Evolutionary conservation across 106 monocot genomes (phyloP).

Genomic region (Cymbidium sinense): DNA sequence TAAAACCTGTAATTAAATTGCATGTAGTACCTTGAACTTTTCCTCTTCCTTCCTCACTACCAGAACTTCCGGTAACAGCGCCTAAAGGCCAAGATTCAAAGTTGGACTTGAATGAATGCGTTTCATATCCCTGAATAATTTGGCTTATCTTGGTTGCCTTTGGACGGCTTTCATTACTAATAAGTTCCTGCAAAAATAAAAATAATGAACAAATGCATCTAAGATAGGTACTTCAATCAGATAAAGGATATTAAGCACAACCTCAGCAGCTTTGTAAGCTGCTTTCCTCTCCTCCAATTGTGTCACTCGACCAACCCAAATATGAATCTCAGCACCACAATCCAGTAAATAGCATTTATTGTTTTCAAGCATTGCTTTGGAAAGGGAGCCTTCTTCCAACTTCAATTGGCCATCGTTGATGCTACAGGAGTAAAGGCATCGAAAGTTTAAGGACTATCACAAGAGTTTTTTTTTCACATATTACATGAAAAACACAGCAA

Average conservation of each 20-base stretch:
- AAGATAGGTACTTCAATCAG: neutral
- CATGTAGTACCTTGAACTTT: conserved; percentile 77
- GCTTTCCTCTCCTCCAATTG: conserved; percentile 86
- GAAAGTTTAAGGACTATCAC: neutral
- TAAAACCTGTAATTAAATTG: neutral
- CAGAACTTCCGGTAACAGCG: conserved; percentile 28
- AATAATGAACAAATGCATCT: neutral
- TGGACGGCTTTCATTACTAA: conserved; percentile 61
- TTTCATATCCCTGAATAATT: conserved; percentile 89
- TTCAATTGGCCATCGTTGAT: conserved; percentile 56
- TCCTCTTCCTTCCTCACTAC: conserved; percentile 84
- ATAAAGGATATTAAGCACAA: conserved; percentile 2
- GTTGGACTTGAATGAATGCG: conserved; percentile 83
- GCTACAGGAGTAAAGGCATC: conserved; percentile 26
- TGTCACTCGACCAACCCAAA: conserved; percentile 95
- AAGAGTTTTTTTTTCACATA: neutral
- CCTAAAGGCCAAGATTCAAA: conserved; percentile 85
- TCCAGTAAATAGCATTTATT: conserved; percentile 91
- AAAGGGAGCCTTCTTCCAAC: conserved; percentile 51
- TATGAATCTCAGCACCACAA: conserved; percentile 80
- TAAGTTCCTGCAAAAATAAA: conserved; percentile 43
- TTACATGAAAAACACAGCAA: neutral
- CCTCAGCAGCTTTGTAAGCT: conserved; percentile 73
- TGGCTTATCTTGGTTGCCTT: conserved; percentile 57
- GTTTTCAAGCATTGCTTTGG: conserved; percentile 73